These are phyloP conservation scores for Balamuthia mandrillaris DNA, from an alignment of 208 protist genomes.

Conservation along the genomic window DNA sequence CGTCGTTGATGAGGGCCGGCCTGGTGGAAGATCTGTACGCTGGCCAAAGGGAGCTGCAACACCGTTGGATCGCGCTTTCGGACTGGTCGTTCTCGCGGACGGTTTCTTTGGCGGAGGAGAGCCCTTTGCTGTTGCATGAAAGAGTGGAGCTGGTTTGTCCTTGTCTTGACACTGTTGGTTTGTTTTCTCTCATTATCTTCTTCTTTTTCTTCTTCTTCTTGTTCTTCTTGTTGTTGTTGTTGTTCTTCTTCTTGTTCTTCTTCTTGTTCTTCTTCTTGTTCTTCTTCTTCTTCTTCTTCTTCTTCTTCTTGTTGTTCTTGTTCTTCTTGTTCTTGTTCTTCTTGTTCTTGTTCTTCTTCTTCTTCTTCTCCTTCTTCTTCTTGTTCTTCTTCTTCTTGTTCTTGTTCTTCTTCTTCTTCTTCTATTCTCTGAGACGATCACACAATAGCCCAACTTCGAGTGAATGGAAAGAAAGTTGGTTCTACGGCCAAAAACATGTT, in stretches of 20 bases:
- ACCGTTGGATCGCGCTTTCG: conserved; percentile 33
- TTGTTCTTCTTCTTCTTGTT: not conserved
- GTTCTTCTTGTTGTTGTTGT: not conserved
- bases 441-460: not conserved
- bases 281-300: not conserved
- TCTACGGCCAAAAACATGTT: conserved; percentile 13
- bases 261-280: not conserved
- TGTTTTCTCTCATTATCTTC: no score
- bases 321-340: not conserved
- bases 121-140: no score
- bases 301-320: not conserved
- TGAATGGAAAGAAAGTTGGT: conserved; percentile 2
- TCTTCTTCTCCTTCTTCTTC: not conserved
- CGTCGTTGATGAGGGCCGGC: not conserved
- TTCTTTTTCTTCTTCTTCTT: not conserved
- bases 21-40: conserved; percentile 2
- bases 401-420: not conserved
- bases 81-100: conserved; percentile 36
- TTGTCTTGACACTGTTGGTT: no score
- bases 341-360: not conserved
- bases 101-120: no score
- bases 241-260: not conserved
- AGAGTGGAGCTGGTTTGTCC: no score
- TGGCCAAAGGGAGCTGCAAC: not conserved
- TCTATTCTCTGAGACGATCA: not conserved